Evolutionary conservation across 1,139 yeast genomes (phyloP).

Genomic region (Arxiozyma slooffiae): DNA sequence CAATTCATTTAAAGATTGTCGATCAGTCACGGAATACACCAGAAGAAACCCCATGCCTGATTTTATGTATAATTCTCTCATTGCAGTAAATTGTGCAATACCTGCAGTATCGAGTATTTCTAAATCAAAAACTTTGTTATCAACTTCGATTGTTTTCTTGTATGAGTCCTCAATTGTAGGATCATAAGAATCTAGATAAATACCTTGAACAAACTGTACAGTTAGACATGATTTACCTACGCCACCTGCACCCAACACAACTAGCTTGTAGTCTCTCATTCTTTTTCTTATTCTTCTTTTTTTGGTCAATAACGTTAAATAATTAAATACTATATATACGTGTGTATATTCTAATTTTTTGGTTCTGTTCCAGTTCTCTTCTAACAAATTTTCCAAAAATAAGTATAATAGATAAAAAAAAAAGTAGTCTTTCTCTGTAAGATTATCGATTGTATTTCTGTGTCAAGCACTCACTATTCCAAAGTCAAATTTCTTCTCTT

Average conservation of each 20-base stretch:
- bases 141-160: constrained; percentile 83
- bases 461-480: background rate
- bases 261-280: constrained; percentile 56
- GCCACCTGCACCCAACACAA: constrained; percentile 96
- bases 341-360: background rate
- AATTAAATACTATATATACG: too few species aligned
- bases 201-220: constrained; percentile 81
- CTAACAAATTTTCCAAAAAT: background rate
- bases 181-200: constrained; percentile 89
- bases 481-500: too few species aligned
- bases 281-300: too few species aligned
- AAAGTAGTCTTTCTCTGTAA: too few species aligned
- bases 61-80: constrained; percentile 86
- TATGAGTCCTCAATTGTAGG: constrained; percentile 97
- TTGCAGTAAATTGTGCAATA: constrained; percentile 91
- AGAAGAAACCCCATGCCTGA: constrained; percentile 78
- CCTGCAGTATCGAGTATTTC: constrained; percentile 97
- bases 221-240: constrained; percentile 95
- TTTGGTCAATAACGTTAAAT: background rate
- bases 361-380: too few species aligned
- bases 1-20: constrained; percentile 72
- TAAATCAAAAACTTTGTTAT: constrained; percentile 81
- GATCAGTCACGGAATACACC: constrained; percentile 85
- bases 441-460: too few species aligned
- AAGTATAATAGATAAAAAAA: too few species aligned